Evolutionary conservation across 495 filamentous ascomycete species (phyloP).

Genomic region (Penicillium desertorum): DNA sequence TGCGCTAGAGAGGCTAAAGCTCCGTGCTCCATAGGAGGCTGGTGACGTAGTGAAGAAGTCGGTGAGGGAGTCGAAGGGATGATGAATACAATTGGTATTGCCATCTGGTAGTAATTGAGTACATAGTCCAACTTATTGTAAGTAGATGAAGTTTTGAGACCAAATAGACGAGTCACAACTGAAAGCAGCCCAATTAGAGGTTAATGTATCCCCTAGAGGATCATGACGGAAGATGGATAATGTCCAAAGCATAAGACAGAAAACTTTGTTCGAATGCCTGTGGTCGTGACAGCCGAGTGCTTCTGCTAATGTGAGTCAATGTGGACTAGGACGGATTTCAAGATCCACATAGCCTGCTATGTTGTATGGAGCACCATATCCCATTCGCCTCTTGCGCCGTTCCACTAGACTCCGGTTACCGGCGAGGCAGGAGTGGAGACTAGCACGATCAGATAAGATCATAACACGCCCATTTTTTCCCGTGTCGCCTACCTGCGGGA

Average conservation of each 20-base stretch:
- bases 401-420: conserved; percentile 7
- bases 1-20: conserved; percentile 54
- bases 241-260: not conserved
- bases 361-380: not conserved
- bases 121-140: not conserved
- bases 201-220: not conserved
- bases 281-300: conserved; percentile 3
- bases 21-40: conserved; percentile 56
- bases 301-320: conserved; percentile 6
- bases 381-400: conserved; percentile 19
- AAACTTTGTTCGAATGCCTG: not conserved
- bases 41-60: conserved; percentile 48
- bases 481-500: conserved; percentile 12
- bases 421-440: conserved; percentile 24
- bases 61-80: conserved; percentile 47
- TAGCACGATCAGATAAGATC: conserved; percentile 35
- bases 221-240: not conserved
- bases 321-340: conserved; percentile 10
- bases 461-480: conserved; percentile 15
- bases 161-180: not conserved
- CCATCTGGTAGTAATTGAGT: not conserved
- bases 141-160: not conserved
- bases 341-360: conserved; percentile 14
- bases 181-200: conserved; percentile 5
- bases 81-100: not conserved